Evolutionary conservation across 2,329 filamentous ascomycete species (phyloP), one percentile per base, ranked within the genome.

Genomic region (Chaetomiaceae sp.): DNA sequence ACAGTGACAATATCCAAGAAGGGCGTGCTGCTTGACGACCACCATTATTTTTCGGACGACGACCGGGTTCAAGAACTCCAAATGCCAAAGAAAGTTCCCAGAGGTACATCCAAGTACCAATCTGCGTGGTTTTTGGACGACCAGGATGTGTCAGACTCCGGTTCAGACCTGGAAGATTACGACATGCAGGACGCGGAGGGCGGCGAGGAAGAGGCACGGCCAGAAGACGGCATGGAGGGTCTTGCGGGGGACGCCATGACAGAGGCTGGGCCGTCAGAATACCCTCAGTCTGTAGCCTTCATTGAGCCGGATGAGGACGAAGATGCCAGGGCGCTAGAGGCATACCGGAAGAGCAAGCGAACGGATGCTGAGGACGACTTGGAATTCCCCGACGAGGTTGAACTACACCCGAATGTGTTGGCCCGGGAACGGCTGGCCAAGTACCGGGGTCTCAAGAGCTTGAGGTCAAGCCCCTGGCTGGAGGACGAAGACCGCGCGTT

Each of bases 341-440:
- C 84, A 36, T 98, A 89, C 67, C 82, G 93, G 32, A 75, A 79
- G 42, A 81, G 82, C 53, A 88, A 89, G 60, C 81, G 82, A 42
- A 81, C 82, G 19, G 91, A 96, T 56, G 88, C 82, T 4, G 79
- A 90, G 40, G 90, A 97, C 12, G 93, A 98, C 65, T 79, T 86
- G 45, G 91, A 97, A 64, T 98, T 97, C 65, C 93, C 93, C 0
- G 93, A 98, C 56, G 93, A 98, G 66, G 93, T 98, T 48, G 94
- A 98, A 65, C 73, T 98, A 43, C 88, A 87, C 55, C 93, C 94
- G 0, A 79, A 91, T 43, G 88, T 94, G 3, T 74, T 88, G 36
- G 93, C 93, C 1, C 74, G 88, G 42, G 93, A 98, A 67, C 78
- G 93, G 36, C 71, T 98, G 44, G 80, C 85, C 8, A 80, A 87